Evolutionary conservation across 2,329 filamentous ascomycete species (phyloP).

Genomic region (Fonsecaea pedrosoi): DNA sequence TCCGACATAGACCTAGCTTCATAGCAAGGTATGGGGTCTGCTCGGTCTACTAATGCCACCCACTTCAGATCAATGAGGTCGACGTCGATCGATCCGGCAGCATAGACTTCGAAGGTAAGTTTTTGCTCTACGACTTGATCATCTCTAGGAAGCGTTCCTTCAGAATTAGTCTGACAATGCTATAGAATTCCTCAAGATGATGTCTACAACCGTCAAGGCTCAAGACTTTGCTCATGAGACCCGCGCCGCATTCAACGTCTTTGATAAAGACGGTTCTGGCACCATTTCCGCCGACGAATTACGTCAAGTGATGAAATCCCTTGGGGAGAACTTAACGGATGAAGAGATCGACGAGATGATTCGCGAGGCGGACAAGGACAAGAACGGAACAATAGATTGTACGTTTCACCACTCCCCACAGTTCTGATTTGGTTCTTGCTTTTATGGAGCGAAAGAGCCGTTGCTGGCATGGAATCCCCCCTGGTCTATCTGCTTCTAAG

Average conservation of each 20-base stretch:
- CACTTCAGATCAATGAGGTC: conserved; percentile 63
- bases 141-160: neutral
- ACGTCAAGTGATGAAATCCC: conserved; percentile 67
- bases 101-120: conserved; percentile 67
- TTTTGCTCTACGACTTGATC: neutral
- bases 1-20: neutral
- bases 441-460: neutral
- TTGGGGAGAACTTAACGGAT: conserved; percentile 69
- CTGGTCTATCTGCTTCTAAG: neutral
- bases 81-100: conserved; percentile 70
- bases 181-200: conserved; percentile 70
- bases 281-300: conserved; percentile 69
- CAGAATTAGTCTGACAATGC: neutral
- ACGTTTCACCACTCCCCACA: conserved; percentile 40
- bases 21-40: neutral
- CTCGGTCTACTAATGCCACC: neutral
- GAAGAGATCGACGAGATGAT: conserved; percentile 72
- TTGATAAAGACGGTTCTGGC: conserved; percentile 70
- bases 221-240: conserved; percentile 70
- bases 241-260: conserved; percentile 68
- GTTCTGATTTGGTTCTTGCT: neutral
- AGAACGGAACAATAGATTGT: conserved; percentile 70
- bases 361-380: conserved; percentile 68
- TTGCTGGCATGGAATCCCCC: neutral
- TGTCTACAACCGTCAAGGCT: conserved; percentile 68